These are phyloP conservation scores for Anethum foeniculum DNA, from an alignment of 140 eudicot species.

Conservation along the genomic window DNA sequence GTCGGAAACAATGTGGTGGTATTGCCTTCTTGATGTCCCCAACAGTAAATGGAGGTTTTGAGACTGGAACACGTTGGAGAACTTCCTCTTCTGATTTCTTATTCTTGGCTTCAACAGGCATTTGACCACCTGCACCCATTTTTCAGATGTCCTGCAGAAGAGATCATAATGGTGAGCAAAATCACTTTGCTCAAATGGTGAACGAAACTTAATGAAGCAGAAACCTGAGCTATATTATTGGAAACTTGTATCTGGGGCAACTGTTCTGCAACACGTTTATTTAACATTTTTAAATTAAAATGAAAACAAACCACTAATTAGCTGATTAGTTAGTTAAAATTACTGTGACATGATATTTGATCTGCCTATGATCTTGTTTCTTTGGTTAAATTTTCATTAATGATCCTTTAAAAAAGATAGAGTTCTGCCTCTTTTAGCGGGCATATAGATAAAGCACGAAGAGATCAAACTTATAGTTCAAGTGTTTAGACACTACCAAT, in stretches of 20 bases:
- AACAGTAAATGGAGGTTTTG: constrained; percentile 64
- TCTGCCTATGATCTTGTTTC: neutral
- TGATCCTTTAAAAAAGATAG: neutral
- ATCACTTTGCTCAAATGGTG: neutral
- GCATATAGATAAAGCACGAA: neutral
- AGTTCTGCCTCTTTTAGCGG: neutral
- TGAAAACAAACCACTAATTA: neutral
- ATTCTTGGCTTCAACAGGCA: neutral
- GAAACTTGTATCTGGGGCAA: neutral
- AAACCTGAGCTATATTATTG: neutral
- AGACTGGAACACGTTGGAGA: constrained; percentile 44
- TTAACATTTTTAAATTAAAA: neutral
- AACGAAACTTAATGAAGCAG: neutral
- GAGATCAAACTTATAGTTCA: neutral
- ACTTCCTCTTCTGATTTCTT: neutral
- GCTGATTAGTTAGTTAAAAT: neutral
- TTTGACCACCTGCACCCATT: constrained; percentile 5
- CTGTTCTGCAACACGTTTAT: neutral
- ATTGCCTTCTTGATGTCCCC: constrained; percentile 59
- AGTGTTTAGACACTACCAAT: neutral
- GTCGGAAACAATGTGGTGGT: constrained; percentile 70
- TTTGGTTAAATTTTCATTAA: neutral
- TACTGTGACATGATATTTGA: neutral
- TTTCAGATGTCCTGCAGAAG: constrained; percentile 1
- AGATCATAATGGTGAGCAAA: constrained; percentile 16